A percentile compares a stretch with the other conserved stretches of the same genome.
These are phyloP conservation scores for Capronia epimyces DNA, from an alignment of 2,329 filamentous ascomycete genomes.

Conservation along the genomic window DNA sequence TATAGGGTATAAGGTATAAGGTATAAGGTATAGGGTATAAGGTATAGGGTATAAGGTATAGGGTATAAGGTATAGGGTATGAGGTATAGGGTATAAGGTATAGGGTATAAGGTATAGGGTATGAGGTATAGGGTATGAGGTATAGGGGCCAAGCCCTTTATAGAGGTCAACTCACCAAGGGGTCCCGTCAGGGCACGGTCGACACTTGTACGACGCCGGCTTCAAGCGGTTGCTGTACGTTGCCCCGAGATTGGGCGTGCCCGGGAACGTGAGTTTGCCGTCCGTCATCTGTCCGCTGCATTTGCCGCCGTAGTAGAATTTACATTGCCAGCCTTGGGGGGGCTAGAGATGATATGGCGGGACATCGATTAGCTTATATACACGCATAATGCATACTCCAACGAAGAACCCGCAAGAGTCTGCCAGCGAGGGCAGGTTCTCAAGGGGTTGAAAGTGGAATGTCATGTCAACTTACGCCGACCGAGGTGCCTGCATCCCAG, in stretches of 20 bases:
- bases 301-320: slow-evolving; percentile 12
- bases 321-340: slow-evolving; percentile 17
- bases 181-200: slow-evolving; percentile 9
- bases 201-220: slow-evolving; percentile 13
- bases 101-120: no score
- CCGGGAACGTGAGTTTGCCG: slow-evolving; percentile 20
- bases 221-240: slow-evolving; percentile 10
- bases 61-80: no score
- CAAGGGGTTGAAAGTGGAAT: neutral
- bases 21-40: no score
- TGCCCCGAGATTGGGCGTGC: slow-evolving; percentile 13
- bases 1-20: no score
- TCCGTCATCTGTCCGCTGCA: slow-evolving; percentile 14
- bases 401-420: no score
- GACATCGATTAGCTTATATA: neutral
- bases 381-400: no score
- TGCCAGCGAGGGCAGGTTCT: no score
- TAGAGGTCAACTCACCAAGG: slow-evolving; percentile 18
- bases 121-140: no score
- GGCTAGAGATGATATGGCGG: neutral
- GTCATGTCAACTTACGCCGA: slow-evolving; percentile 16
- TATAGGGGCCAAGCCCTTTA: no score
- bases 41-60: no score
- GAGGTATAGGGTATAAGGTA: no score
- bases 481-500: slow-evolving; percentile 8